phyloP scores from a whole-genome alignment of 352 stramenopile species.

The Pythium graminicola region DNA sequence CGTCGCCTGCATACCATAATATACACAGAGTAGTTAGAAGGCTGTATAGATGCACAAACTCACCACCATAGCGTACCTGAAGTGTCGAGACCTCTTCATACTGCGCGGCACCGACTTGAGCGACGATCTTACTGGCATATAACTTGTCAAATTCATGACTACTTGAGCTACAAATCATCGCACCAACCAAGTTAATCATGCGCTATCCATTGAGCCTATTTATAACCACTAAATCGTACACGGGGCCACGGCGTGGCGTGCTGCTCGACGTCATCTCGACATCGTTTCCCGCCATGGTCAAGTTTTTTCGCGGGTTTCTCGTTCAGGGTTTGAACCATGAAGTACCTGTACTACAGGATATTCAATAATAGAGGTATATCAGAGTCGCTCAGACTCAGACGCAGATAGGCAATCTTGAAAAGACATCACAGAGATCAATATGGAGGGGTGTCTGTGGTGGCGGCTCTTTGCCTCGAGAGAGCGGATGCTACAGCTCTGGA shows the following conservation, averaged over 20 bases:
- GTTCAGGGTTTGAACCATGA: conserved; percentile 12
- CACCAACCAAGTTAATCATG: neutral
- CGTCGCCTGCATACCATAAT: conserved; percentile 22
- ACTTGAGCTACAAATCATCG: conserved; percentile 8
- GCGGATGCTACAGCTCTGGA: conserved; percentile 26
- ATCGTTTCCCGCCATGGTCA: conserved; percentile 25
- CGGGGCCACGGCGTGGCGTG: neutral
- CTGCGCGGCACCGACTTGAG: conserved; percentile 8
- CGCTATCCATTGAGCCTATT: neutral
- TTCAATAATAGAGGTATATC: conserved; percentile 7
- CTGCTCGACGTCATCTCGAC: conserved; percentile 17
- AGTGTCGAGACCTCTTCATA: conserved; percentile 18
- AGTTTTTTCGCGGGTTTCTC: conserved; percentile 18
- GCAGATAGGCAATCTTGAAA: conserved; percentile 18
- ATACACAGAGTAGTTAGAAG: neutral
- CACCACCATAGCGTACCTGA: conserved; percentile 8
- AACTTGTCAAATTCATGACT: conserved; percentile 37
- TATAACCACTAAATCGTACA: neutral
- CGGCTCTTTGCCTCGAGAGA: conserved; percentile 26
- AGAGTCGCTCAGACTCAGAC: conserved; percentile 1
- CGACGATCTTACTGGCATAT: conserved; percentile 31
- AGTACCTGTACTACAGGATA: conserved; percentile 9
- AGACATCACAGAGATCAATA: neutral
- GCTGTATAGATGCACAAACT: neutral
- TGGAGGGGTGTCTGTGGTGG: conserved; percentile 29